Evolutionary conservation across 306 rosid species (phyloP), one percentile per base, ranked within the genome.

Genomic region (Vigna nakashimae): DNA sequence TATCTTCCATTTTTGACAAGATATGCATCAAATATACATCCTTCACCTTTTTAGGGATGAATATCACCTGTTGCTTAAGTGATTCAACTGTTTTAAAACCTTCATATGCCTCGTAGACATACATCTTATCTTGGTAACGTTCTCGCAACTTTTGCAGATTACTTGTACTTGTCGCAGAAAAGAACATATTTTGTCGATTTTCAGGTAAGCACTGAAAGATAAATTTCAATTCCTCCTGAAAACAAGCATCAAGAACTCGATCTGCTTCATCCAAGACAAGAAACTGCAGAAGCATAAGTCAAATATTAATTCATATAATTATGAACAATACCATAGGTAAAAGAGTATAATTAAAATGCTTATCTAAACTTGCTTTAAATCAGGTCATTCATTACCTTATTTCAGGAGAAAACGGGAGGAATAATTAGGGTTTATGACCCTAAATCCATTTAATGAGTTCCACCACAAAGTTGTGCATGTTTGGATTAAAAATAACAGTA

Each of bases 241-340:
- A 95, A 42, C 93, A 91, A 22, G 85, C 91, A 80, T 94, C 97
- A 73, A 94, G 73, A 46, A 95, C 84, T 62, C 98, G 83, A 85
- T 95, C 98, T 74, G 98, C 98, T 83, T 95, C 98, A 72, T 95
- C 97, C 85, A 92, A 86, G 77, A 95, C 95, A 81, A 95, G 90
- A 71, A 88, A 95, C 98, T 91, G 82, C 76, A 77, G 64, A 65
- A 75, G 66, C 69, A 69, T 1, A 32, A 62, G 10, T 66, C n/a
- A 40, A 50, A 75, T n/a, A 71, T 22, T n/a, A 42, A 48, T 55
- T 40, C 34, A 30, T 50, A 56, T 30, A 69, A 68, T 20, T 52
- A 40, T 12, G 50, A 7, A 53, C 55, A 74, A 30, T 26, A 66
- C n/a, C 67, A 74, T 28, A 66, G 62, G 17, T 62, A 77, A 36